Evolutionary conservation across 2,329 filamentous ascomycete species (phyloP).

Genomic region (Anisogramma anomala): DNA sequence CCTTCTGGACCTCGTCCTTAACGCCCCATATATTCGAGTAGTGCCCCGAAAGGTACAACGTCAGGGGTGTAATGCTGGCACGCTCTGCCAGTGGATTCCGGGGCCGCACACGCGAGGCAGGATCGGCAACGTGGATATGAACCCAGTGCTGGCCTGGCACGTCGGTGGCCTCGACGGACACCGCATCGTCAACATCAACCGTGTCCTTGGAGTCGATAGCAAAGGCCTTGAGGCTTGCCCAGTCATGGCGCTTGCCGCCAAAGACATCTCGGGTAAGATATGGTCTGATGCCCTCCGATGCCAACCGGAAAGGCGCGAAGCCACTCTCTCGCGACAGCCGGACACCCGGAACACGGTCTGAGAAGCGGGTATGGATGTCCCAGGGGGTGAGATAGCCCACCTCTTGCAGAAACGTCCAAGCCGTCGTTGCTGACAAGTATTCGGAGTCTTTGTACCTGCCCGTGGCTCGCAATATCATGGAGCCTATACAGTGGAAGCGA

Average conservation of each 20-base stretch:
- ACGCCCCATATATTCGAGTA: conserved; percentile 42
- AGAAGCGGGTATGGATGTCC: conserved; percentile 56
- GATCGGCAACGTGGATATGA: conserved; percentile 69
- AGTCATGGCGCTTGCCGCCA: conserved; percentile 43
- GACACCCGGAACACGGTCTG: conserved; percentile 40
- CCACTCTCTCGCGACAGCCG: conserved; percentile 31
- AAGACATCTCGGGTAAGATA: conserved; percentile 29
- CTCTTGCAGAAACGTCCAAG: conserved; percentile 63
- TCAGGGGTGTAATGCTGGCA: conserved; percentile 48
- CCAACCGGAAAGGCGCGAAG: conserved; percentile 26
- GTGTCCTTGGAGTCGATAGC: conserved; percentile 61
- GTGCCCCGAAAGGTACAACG: conserved; percentile 49
- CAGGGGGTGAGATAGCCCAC: conserved; percentile 59
- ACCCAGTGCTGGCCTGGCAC: conserved; percentile 54
- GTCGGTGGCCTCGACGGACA: conserved; percentile 55
- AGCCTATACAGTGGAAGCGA: conserved; percentile 48
- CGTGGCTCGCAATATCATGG: conserved; percentile 50
- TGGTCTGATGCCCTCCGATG: conserved; percentile 12
- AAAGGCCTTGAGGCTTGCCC: conserved; percentile 49
- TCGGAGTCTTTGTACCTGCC: conserved; percentile 45
- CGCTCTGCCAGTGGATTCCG: conserved; percentile 46
- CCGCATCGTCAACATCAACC: conserved; percentile 65
- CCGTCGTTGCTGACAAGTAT: conserved; percentile 33
- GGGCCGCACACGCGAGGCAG: conserved; percentile 55
- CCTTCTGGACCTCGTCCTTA: conserved; percentile 24